Base-by-base conservation (phyloP, 495 filamentous ascomycete genomes). In the Staphylotrichum tortipilum region DNA sequence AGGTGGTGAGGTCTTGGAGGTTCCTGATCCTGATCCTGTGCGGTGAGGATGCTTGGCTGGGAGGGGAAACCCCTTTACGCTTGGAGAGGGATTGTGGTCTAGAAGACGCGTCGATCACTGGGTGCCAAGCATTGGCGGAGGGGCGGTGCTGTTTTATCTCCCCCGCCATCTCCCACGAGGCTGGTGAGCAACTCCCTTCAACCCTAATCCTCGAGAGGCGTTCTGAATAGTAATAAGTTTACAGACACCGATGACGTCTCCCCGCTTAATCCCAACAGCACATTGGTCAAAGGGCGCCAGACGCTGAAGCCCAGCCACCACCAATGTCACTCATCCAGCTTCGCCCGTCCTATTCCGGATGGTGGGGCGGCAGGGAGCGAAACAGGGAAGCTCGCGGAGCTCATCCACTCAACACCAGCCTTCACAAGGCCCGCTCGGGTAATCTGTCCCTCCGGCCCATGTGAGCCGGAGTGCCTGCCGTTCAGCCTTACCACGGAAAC, bases 381-480 rank as follows among this genome's bases (percentile, higher is more conserved):
- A 34, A 4, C 42, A 44, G 42, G 42, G 30, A 21, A 1, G 26
- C 4, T 37, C 18, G 3, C 14, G 29, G 4, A 3, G 10, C 33
- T 8, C 14, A 15, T 3, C 33, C 44, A 36, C 21, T 47, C 15
- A 37, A 33, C 17, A 21, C 47, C 23, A 4, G 33, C 15, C 21
- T 2, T 21, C 28, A 31, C 8, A 5, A 10, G 19, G 22, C 2
- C 29, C 2, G 35, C n/a, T 48, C 56, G 56, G 56, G 56, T 59
- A 40, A 59, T 59, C 52, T 55, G 21, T 59, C 49, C 34, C 56
- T 55, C 56, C 56, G 56, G 29, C 21, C 24, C 22, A 36, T n/a
- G n/a, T n/a, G n/a, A n/a, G n/a, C n/a, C n/a, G n/a, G n/a, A n/a
- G n/a, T 21, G 38, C 41, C 26, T 7, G 28, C 18, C 17, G 1